Evolutionary conservation across 2,329 filamentous ascomycete species (phyloP), one percentile per base, ranked within the genome.

Genomic region (Metarhizium humberi): DNA sequence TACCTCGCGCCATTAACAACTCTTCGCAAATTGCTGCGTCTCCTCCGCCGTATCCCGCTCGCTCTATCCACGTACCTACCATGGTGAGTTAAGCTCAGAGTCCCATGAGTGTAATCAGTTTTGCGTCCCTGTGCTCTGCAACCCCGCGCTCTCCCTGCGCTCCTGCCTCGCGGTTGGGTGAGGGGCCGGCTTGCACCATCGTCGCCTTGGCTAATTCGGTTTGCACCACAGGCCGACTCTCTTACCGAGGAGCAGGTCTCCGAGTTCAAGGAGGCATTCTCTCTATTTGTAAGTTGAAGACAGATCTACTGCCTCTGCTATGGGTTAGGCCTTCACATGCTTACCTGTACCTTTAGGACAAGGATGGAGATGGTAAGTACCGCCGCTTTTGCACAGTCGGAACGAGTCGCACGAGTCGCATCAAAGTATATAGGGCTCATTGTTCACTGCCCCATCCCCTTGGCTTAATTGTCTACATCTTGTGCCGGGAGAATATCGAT

Each of bases 181-280:
- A 8, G 45, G 38, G 42, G 53, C 46, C 38, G 16, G 32, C 13
- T 11, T 36, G 29, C 18, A 10, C 2, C 34, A 30, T n/a, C 18
- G 2, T 11, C 65, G 58, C 70, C 64, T 53, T 45, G 56, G 52
- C 55, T 56, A 52, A 59, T 20, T 36, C n/a, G 50, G 13, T 38
- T 38, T 51, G 55, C 52, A 50, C 43, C 54, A 55, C 73, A 97
- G 92, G 92, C 92, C 74, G 94, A 99, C 75, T 92, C 92, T 75
- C 87, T 99, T 71, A 97, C 94, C 67, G 94, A 99, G 83, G 94
- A 99, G 80, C 94, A 99, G 84, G 94, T 99, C 74, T 97, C 94
- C 73, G 94, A 99, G 81, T 99, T 97, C 83, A 99, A 97, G 88
- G 94, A 99, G 81, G 94, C 94, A 55, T 99, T 99, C 80, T 99